Percentiles rank a stretch among this genome's conserved stretches.
These are phyloP conservation scores for Zymoseptoria ardabiliae DNA, from an alignment of 2,329 filamentous ascomycete genomes.

Conservation along the genomic window DNA sequence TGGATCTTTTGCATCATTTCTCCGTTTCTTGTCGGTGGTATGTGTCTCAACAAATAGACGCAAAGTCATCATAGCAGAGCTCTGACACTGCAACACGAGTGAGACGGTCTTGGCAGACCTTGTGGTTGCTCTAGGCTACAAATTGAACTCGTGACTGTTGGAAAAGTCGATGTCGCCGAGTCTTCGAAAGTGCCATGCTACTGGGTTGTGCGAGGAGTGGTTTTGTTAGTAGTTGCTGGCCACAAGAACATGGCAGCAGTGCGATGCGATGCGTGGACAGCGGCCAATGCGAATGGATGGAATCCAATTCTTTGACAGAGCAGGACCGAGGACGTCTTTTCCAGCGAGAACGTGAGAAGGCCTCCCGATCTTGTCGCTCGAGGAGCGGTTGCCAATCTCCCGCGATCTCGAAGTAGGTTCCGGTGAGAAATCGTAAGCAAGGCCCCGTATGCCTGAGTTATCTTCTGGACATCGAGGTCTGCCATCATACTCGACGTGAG, in stretches of 20 bases:
- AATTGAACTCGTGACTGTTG: conserved; percentile 80
- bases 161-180: conserved; percentile 60
- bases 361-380: neutral
- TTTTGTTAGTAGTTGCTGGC: neutral
- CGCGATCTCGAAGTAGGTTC: neutral
- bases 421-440: neutral
- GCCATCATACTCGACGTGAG: neutral
- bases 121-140: conserved; percentile 69
- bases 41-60: conserved; percentile 57
- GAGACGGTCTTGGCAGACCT: conserved; percentile 81
- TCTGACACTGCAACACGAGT: conserved; percentile 86
- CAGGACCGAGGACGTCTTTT: neutral
- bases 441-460: neutral
- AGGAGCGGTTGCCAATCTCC: neutral
- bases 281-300: too few relatives aligned
- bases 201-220: neutral
- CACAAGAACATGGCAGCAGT: too few relatives aligned
- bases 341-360: neutral
- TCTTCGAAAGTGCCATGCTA: conserved; percentile 78
- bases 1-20: neutral
- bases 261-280: too few relatives aligned
- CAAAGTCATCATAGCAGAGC: conserved; percentile 73
- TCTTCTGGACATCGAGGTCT: neutral
- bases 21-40: neutral
- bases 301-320: neutral